A percentile compares a stretch with the other conserved stretches of the same genome.
Conservation (phyloP, 208 protist genomes). For the Trypanosoma scelopori region DNA sequence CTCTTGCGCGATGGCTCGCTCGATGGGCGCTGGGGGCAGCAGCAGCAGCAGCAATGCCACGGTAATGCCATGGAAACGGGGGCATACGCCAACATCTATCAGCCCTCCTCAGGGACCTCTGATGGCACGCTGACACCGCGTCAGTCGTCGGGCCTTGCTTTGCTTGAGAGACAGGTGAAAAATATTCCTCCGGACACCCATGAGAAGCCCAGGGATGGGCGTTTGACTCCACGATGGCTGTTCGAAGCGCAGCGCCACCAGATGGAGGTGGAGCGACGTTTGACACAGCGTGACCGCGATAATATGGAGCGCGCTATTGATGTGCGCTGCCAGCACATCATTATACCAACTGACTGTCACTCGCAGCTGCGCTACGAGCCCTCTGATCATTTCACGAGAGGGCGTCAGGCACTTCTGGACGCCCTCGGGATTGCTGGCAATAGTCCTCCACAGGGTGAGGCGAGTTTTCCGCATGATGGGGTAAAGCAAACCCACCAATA, state of each 20-base stretch:
- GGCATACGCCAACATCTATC: constrained; percentile 13
- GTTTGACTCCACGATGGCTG: background rate
- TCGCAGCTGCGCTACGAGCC: constrained; percentile 16
- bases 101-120: background rate
- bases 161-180: background rate
- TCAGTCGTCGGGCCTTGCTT: background rate
- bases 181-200: background rate
- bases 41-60: too few species aligned
- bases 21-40: background rate
- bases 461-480: background rate
- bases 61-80: background rate
- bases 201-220: background rate
- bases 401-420: constrained; percentile 11
- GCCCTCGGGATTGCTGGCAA: background rate
- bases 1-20: constrained; percentile 12
- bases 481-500: background rate
- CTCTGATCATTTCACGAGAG: constrained; percentile 7
- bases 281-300: constrained; percentile 15
- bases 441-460: constrained; percentile 1
- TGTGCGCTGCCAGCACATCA: background rate
- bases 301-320: constrained; percentile 21
- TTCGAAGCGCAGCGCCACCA: constrained; percentile 26
- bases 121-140: background rate
- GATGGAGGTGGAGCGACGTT: constrained; percentile 21
- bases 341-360: constrained; percentile 4